Percentiles rank a stretch among this genome's conserved stretches.
These are phyloP conservation scores for Acanthamoeba divionensis DNA, from an alignment of 208 protist species.

Conservation along the genomic window DNA sequence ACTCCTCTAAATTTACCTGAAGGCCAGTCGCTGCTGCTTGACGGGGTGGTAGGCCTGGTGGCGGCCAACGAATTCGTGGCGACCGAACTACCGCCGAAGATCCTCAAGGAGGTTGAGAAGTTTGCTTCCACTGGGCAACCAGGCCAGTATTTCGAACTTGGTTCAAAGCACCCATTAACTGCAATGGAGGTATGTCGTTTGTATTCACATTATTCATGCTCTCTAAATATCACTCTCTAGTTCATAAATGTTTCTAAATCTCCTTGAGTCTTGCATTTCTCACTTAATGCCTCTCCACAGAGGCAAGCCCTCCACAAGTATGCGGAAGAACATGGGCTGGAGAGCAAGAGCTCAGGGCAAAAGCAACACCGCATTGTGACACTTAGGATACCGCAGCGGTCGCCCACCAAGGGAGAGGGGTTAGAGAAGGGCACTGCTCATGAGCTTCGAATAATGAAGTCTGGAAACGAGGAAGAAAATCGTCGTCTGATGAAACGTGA, in stretches of 20 bases:
- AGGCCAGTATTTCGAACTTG: conserved; percentile 14
- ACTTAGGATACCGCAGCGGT: not conserved
- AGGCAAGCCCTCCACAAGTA: conserved; percentile 25
- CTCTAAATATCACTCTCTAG: not conserved
- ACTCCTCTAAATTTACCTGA: not conserved
- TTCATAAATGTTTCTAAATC: no score
- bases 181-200: not conserved
- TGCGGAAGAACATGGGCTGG: conserved; percentile 14
- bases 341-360: not conserved
- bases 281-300: no score
- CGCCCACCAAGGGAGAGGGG: not conserved
- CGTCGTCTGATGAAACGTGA: not conserved
- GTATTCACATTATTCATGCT: not conserved
- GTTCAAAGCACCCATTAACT: conserved; percentile 10
- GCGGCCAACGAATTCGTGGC: conserved; percentile 24
- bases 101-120: not conserved
- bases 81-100: conserved; percentile 21
- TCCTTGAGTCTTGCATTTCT: no score
- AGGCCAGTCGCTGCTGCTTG: not conserved
- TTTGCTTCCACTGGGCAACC: not conserved
- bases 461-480: conserved; percentile 40
- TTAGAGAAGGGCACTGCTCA: not conserved
- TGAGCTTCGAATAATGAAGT: conserved; percentile 22
- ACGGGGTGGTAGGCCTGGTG: not conserved
- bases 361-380: conserved; percentile 29